Conservation (phyloP, 345 rosid genomes). For the Eucalyptus fibrosa region DNA sequence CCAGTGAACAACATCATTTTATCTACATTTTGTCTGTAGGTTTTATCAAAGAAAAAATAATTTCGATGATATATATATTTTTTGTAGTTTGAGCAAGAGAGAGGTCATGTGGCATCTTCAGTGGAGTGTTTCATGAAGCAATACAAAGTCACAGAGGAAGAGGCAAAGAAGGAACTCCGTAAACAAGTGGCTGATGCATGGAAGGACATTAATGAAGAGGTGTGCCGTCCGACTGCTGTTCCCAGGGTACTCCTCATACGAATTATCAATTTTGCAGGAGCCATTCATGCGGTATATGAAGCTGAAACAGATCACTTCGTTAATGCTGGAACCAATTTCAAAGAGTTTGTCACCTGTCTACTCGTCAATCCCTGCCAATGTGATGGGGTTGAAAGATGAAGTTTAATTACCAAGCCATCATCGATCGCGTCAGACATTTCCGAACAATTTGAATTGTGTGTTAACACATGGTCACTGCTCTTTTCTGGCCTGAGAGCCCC, state of each 20-base stretch:
- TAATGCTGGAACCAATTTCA: not conserved
- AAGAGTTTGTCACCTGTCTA: not conserved
- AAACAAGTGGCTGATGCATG: not conserved
- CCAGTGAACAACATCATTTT: not conserved
- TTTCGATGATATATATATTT: not conserved
- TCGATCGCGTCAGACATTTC: not conserved
- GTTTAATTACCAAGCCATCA: not conserved
- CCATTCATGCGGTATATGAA: constrained; percentile 2
- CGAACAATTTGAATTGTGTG: not conserved
- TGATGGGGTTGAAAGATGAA: not conserved
- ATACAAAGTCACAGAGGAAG: not conserved
- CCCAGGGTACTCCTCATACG: not conserved
- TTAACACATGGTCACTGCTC: too few relatives aligned
- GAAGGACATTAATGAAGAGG: constrained; percentile 6
- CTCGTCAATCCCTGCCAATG: not conserved
- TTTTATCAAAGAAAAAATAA: not conserved
- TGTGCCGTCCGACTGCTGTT: not conserved
- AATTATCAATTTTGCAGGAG: not conserved
- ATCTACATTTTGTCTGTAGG: not conserved
- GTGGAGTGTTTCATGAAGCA: not conserved
- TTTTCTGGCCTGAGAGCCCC: too few relatives aligned
- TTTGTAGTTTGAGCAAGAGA: not conserved
- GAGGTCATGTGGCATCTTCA: not conserved
- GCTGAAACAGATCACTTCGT: not conserved
- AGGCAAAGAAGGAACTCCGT: not conserved